These are phyloP conservation scores for Fusarium buharicum DNA, from an alignment of 2,329 filamentous ascomycete genomes.

Conservation along the genomic window DNA sequence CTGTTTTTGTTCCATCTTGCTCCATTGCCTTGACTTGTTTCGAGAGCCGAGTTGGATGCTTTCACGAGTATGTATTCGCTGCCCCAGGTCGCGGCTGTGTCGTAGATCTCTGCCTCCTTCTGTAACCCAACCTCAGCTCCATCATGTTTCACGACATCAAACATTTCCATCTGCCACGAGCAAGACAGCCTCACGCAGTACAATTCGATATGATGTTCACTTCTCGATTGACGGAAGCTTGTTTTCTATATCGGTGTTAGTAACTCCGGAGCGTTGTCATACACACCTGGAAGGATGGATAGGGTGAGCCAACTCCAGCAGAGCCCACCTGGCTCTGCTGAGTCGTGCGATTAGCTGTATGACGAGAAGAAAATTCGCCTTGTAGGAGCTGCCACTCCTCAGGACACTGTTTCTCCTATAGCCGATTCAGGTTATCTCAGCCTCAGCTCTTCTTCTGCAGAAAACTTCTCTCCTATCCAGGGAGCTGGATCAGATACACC, in stretches of 20 bases:
- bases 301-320: too few species aligned
- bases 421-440: constrained; percentile 74
- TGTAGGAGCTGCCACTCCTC: constrained; percentile 86
- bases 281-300: too few species aligned
- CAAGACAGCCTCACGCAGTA: constrained; percentile 2
- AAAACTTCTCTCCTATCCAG: constrained; percentile 81
- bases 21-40: constrained; percentile 2
- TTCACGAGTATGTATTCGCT: constrained; percentile 1
- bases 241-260: not conserved
- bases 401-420: constrained; percentile 87
- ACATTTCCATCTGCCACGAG: constrained; percentile 1
- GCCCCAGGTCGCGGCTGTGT: not conserved
- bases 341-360: too few species aligned
- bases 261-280: too few species aligned
- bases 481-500: constrained; percentile 75
- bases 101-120: not conserved
- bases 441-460: constrained; percentile 70
- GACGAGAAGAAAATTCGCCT: too few species aligned
- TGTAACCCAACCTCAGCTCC: not conserved
- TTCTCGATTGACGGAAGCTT: not conserved
- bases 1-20: constrained; percentile 6
- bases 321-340: too few species aligned
- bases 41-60: not conserved
- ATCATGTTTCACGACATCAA: not conserved
- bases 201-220: not conserved